A percentile compares a stretch with the other conserved stretches of the same genome.
These are phyloP conservation scores for Escallonia rubra DNA, from an alignment of 129 eudicot genomes.

Conservation along the genomic window DNA sequence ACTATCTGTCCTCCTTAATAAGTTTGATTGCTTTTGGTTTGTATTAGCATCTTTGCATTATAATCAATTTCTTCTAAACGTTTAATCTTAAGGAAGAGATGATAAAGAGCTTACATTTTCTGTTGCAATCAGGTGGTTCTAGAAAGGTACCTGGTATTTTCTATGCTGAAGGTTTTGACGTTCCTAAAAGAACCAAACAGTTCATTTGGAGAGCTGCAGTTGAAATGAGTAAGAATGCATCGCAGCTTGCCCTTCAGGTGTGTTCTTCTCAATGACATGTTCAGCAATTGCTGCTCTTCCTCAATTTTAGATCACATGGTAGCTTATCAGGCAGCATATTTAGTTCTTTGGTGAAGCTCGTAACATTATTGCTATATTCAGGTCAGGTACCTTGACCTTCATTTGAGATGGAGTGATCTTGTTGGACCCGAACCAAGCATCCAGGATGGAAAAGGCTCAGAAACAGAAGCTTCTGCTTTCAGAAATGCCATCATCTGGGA, in stretches of 20 bases:
- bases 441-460: constrained; percentile 82
- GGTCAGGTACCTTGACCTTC: constrained; percentile 84
- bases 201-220: constrained; percentile 90
- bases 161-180: constrained; percentile 70
- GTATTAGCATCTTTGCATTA: not conserved
- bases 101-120: not conserved
- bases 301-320: not conserved
- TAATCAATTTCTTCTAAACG: not conserved
- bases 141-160: constrained; percentile 54
- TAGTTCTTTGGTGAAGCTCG: not conserved
- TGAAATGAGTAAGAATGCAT: constrained; percentile 68
- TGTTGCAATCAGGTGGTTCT: constrained; percentile 59
- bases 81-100: too few species aligned
- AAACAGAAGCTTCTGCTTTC: constrained; percentile 81
- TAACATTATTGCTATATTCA: constrained; percentile 14
- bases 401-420: constrained; percentile 90
- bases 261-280: not conserved
- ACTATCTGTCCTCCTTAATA: not conserved
- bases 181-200: constrained; percentile 78
- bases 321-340: not conserved
- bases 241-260: constrained; percentile 97
- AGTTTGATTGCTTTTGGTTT: not conserved
- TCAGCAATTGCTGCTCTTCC: not conserved
- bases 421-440: constrained; percentile 73
- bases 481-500: constrained; percentile 76